Conservation (phyloP, 768 basidiomycete species). For the Collybia sordida region DNA sequence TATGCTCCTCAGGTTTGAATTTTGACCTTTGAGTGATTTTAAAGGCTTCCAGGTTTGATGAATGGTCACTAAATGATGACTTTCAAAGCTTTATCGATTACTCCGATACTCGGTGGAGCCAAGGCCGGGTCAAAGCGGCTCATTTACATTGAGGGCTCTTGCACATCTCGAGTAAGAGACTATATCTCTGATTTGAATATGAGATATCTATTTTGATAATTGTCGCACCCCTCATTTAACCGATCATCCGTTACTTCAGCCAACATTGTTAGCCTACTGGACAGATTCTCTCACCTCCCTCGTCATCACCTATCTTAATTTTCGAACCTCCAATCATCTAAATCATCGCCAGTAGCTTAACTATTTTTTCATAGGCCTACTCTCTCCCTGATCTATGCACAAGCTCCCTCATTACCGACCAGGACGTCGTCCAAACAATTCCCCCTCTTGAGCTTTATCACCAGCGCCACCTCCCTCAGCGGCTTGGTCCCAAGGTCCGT, state of each 20-base stretch:
- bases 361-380: conserved; percentile 38
- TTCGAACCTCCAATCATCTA: conserved; percentile 15
- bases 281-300: conserved; percentile 1
- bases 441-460: conserved; percentile 7
- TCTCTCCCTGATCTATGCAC: conserved; percentile 26
- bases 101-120: too few relatives aligned
- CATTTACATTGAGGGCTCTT: too few relatives aligned
- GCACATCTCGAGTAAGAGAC: too few relatives aligned
- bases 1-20: too few relatives aligned
- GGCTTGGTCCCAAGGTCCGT: neutral
- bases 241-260: neutral
- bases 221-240: neutral
- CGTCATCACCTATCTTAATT: conserved; percentile 13
- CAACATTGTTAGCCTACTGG: neutral
- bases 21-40: too few relatives aligned
- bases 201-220: too few relatives aligned
- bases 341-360: conserved; percentile 25
- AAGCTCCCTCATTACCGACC: conserved; percentile 39
- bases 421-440: conserved; percentile 25
- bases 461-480: conserved; percentile 3
- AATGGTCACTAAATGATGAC: too few relatives aligned
- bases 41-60: too few relatives aligned
- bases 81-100: too few relatives aligned
- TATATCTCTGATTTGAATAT: too few relatives aligned
- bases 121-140: too few relatives aligned